phyloP scores from a whole-genome alignment of 768 basidiomycete genomes.

The Tremella yokohamensis region DNA sequence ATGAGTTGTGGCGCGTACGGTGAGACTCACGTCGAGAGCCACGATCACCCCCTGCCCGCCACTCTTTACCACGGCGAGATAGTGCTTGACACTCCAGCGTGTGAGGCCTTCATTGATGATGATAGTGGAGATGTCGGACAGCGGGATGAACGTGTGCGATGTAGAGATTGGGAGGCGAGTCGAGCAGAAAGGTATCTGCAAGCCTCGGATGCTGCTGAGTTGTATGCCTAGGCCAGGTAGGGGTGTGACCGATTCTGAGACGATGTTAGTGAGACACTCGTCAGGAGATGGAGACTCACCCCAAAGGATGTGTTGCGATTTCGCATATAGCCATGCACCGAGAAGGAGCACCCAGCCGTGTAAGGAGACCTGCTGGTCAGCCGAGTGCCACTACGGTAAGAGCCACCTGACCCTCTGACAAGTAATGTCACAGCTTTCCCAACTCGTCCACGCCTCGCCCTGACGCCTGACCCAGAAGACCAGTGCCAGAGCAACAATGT shows the following conservation, averaged over 20 bases:
- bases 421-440: too few species aligned
- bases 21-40: conserved; percentile 29
- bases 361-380: too few species aligned
- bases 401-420: too few species aligned
- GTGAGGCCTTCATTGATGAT: conserved; percentile 40
- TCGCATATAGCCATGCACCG: too few species aligned
- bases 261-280: not conserved
- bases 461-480: not conserved
- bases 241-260: conserved; percentile 37
- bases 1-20: not conserved
- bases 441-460: not conserved
- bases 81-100: conserved; percentile 35
- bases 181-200: conserved; percentile 21
- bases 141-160: conserved; percentile 33
- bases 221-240: conserved; percentile 36
- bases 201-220: conserved; percentile 31
- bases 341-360: too few species aligned
- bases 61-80: conserved; percentile 32
- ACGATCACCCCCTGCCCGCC: conserved; percentile 26
- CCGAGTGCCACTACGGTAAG: too few species aligned
- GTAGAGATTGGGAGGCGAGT: conserved; percentile 16
- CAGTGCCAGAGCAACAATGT: not conserved
- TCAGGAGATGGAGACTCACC: too few species aligned
- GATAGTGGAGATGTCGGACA: conserved; percentile 32
- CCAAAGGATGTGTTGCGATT: too few species aligned